Percentiles rank a stretch among this genome's conserved stretches.
Conservation (phyloP, 768 basidiomycete genomes). For the Auricularia heimuer region DNA sequence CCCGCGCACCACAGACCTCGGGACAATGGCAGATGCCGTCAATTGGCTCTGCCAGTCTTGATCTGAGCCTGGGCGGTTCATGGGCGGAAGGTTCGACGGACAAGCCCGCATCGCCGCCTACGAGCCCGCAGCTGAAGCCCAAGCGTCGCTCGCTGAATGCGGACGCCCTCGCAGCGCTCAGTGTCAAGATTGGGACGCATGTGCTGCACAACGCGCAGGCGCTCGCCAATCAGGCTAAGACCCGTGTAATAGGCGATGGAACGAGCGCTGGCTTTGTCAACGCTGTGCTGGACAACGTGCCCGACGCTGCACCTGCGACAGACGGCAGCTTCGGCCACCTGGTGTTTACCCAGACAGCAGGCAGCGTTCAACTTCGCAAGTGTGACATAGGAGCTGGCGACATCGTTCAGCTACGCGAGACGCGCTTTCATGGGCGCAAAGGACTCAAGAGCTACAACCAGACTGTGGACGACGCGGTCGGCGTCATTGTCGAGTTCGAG, state of each 20-base stretch:
- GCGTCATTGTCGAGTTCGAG: slow-evolving; percentile 75
- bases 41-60: slow-evolving; percentile 44
- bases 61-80: slow-evolving; percentile 24
- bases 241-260: slow-evolving; percentile 72
- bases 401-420: slow-evolving; percentile 63
- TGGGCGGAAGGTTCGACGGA: neutral
- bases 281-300: slow-evolving; percentile 52
- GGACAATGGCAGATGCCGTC: slow-evolving; percentile 60
- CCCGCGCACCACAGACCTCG: neutral
- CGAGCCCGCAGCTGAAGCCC: slow-evolving; percentile 2
- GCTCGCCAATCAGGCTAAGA: slow-evolving; percentile 68
- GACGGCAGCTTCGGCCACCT: slow-evolving; percentile 48
- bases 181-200: slow-evolving; percentile 66
- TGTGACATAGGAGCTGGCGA: slow-evolving; percentile 86
- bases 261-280: slow-evolving; percentile 70
- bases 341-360: slow-evolving; percentile 62
- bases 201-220: slow-evolving; percentile 60
- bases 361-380: slow-evolving; percentile 55
- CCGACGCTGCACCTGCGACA: slow-evolving; percentile 36
- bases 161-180: slow-evolving; percentile 61
- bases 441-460: slow-evolving; percentile 60
- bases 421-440: slow-evolving; percentile 71
- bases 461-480: slow-evolving; percentile 50
- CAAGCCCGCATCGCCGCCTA: neutral
- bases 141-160: slow-evolving; percentile 32